phyloP scores from a whole-genome alignment of 176 grass and related monocot species.

The Typha latifolia region DNA sequence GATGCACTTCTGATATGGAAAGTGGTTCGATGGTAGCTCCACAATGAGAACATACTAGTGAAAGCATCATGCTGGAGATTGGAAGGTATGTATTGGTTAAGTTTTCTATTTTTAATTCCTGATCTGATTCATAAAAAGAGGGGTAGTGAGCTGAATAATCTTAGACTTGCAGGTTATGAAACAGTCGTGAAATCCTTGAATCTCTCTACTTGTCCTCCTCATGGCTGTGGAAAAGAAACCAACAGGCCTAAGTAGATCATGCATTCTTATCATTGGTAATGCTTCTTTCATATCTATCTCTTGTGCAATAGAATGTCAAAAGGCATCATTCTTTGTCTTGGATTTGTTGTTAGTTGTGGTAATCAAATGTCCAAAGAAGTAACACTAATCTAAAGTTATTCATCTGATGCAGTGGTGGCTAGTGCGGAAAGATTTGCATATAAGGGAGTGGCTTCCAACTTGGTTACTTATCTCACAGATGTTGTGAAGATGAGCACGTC shows the following conservation, averaged over 20 bases:
- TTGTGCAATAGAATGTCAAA: conserved; percentile 1
- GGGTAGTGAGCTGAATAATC: background rate
- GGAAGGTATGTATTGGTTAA: background rate
- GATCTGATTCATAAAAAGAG: background rate
- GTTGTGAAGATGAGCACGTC: conserved; percentile 76
- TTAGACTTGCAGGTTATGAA: background rate
- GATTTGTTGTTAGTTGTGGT: background rate
- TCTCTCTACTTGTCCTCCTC: background rate
- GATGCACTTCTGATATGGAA: background rate
- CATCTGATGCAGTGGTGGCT: conserved; percentile 54
- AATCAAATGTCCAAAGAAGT: background rate
- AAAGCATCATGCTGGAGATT: background rate
- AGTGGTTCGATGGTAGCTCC: background rate
- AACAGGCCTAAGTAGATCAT: conserved; percentile 42
- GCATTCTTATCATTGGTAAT: conserved; percentile 74
- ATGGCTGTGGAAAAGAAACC: conserved; percentile 22
- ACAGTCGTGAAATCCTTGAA: background rate
- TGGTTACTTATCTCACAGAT: conserved; percentile 74
- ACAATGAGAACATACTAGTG: background rate
- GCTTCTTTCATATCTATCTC: background rate
- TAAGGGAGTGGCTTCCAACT: conserved; percentile 85
- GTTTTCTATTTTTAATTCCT: background rate
- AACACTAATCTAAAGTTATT: background rate
- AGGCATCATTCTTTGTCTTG: background rate
- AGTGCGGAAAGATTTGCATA: conserved; percentile 75